phyloP scores from a whole-genome alignment of 2,329 filamentous ascomycete species.

The Huntiella omanensis region DNA sequence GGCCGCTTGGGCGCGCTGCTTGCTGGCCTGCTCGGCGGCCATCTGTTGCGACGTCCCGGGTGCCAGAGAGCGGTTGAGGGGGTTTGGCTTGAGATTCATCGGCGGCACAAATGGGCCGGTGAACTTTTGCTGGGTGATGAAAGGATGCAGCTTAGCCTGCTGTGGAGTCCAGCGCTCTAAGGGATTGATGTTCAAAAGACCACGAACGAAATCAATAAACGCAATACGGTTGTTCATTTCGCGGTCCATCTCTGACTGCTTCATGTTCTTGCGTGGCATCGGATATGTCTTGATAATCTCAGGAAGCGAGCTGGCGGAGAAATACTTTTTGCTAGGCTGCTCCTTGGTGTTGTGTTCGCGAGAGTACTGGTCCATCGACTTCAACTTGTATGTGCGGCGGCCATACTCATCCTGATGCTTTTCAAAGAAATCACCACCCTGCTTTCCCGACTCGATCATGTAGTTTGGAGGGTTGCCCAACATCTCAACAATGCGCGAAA shows the following conservation, averaged over 20 bases:
- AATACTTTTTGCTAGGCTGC: slow-evolving; percentile 99
- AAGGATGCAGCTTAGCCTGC: slow-evolving; percentile 90
- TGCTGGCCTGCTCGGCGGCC: slow-evolving; percentile 82
- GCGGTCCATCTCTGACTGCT: slow-evolving; percentile 89
- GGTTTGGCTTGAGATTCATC: slow-evolving; percentile 84
- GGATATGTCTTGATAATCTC: slow-evolving; percentile 97
- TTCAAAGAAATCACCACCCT: slow-evolving; percentile 93
- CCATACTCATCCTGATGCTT: slow-evolving; percentile 76
- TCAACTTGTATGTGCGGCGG: slow-evolving; percentile 73
- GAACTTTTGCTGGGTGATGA: slow-evolving; percentile 96
- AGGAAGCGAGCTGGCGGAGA: slow-evolving; percentile 78
- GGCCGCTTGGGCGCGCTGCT: slow-evolving; percentile 63
- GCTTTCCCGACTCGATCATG: slow-evolving; percentile 99
- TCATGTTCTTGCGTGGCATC: slow-evolving; percentile 99
- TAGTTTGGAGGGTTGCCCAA: slow-evolving; percentile 87
- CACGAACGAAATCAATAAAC: slow-evolving; percentile 95
- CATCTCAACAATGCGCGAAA: slow-evolving; percentile 95
- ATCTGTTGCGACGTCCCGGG: slow-evolving; percentile 92
- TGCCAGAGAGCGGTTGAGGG: slow-evolving; percentile 69
- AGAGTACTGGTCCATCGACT: slow-evolving; percentile 96
- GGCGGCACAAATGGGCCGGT: slow-evolving; percentile 91
- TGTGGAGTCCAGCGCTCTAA: slow-evolving; percentile 95
- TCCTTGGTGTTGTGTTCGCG: slow-evolving; percentile 92
- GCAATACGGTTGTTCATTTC: slow-evolving; percentile 97
- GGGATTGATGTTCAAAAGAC: slow-evolving; percentile 82